Base-by-base conservation (phyloP, 2,329 filamentous ascomycete genomes). In the Botrytis porri region DNA sequence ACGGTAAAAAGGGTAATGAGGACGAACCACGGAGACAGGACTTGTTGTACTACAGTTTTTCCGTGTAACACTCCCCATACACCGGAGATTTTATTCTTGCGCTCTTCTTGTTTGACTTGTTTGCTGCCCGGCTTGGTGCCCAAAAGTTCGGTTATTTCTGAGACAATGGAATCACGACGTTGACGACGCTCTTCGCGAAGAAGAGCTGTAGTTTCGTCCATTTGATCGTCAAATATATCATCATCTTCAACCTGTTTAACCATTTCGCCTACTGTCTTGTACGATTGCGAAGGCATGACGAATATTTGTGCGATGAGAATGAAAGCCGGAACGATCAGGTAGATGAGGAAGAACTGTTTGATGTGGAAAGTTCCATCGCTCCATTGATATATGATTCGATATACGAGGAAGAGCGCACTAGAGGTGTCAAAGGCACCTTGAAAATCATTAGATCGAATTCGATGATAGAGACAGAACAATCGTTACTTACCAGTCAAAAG, bases 21-120 rank as follows among this genome's bases (percentile, higher is more conserved):
- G 29, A 94, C 84, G 81, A 96, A 97, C 94, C 94, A 97, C 0
- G 91, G 91, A 3, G 91, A 93, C 12, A 84, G 82, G 76, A 97
- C 92, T 82, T 98, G 95, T 78, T 93, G 83, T 35, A 86, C 79
- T 0, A 93, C 92, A 0, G 91, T 88, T 76, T 86, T 85, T 69
- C 90, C 89, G 80, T 97, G 95, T 82, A 97, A 88, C 35, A 92
- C 91, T 39, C 95, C 95, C 92, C 93, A 97, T 48, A 97, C 92
- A 7, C 93, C 94, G 4, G 80, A 81, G 16, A 86, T 87, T 69
- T 88, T 85, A 75, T 92, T 91, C 79, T 91, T 92, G 77, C 87
- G 85, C 80, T 93, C 91, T 81, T 95, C 92, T 69, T 86, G 85
- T 75, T 88, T 84, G 8, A 87, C 86, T 75, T 94, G 91, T 75